These are phyloP conservation scores for Meyerozyma carpophila DNA, from an alignment of 1,139 yeast genomes.

Conservation along the genomic window DNA sequence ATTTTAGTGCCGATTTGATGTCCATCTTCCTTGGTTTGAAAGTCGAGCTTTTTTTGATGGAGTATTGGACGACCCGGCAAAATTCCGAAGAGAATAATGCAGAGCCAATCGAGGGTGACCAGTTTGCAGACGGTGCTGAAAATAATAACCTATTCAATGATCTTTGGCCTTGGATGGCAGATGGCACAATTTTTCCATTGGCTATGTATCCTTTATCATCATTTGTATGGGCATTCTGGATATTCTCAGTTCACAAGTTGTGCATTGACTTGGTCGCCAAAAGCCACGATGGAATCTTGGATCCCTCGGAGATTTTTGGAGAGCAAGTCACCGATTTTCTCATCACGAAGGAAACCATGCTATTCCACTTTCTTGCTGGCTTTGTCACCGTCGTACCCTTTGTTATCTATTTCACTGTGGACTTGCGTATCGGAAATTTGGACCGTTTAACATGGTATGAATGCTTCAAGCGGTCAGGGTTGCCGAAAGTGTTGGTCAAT, in stretches of 20 bases:
- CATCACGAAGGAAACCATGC: conserved; percentile 11
- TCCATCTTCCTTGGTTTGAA: conserved; percentile 20
- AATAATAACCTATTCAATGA: neutral
- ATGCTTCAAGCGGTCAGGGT: conserved; percentile 2
- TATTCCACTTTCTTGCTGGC: conserved; percentile 18
- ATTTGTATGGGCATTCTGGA: conserved; percentile 18
- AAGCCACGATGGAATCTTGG: conserved; percentile 4
- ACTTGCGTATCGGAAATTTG: neutral
- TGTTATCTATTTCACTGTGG: conserved; percentile 2
- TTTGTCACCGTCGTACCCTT: conserved; percentile 20
- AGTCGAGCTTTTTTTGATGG: conserved; percentile 8
- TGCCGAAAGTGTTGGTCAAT: conserved; percentile 9
- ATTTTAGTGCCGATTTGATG: conserved; percentile 14
- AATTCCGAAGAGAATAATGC: neutral
- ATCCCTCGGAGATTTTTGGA: neutral
- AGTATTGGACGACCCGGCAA: neutral
- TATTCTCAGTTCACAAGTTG: conserved; percentile 16
- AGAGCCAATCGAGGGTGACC: neutral
- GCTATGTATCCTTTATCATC: neutral
- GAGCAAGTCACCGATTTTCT: conserved; percentile 5
- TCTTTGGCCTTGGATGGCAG: neutral
- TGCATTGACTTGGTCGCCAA: conserved; percentile 22
- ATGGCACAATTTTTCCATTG: neutral
- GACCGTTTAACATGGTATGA: neutral
- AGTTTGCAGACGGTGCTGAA: neutral